Percentiles rank a stretch among this genome's conserved stretches.
Evolutionary conservation across 2,329 filamentous ascomycete genomes (phyloP).

Genomic region (Fusarium annulatum): DNA sequence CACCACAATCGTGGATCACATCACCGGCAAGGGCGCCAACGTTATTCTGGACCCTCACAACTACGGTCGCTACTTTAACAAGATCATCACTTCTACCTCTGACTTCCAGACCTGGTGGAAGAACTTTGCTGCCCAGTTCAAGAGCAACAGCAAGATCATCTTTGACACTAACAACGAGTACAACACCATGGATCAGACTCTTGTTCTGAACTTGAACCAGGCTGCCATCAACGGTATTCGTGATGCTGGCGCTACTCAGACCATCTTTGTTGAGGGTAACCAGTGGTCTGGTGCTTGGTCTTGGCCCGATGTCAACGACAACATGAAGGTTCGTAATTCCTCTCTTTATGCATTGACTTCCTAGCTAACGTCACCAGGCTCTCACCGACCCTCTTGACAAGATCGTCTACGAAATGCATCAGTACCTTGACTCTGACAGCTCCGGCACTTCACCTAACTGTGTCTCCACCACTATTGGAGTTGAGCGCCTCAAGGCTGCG

Average conservation of each 20-base stretch:
- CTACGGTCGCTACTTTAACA: conserved; percentile 65
- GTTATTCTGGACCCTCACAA: conserved; percentile 71
- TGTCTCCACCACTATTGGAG: conserved; percentile 62
- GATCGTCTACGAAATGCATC: conserved; percentile 69
- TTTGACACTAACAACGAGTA: conserved; percentile 78
- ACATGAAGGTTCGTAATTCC: conserved; percentile 40
- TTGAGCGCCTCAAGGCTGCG: conserved; percentile 59
- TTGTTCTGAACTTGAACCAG: conserved; percentile 71
- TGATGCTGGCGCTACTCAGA: conserved; percentile 67
- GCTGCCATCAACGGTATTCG: conserved; percentile 73
- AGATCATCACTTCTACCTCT: conserved; percentile 63
- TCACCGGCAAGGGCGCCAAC: conserved; percentile 58
- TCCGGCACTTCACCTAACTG: conserved; percentile 62
- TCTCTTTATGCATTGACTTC: accelerated
- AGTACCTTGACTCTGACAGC: conserved; percentile 67
- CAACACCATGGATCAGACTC: conserved; percentile 68
- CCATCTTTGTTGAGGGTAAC: conserved; percentile 69
- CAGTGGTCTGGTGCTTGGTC: conserved; percentile 64
- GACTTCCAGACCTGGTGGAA: conserved; percentile 69
- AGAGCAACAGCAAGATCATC: conserved; percentile 64
- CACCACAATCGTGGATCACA: conserved; percentile 47
- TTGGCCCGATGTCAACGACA: conserved; percentile 55
- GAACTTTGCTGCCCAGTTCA: conserved; percentile 65
- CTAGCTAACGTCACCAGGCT: conserved; percentile 9
- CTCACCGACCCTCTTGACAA: conserved; percentile 62